Evolutionary conservation across 306 rosid genomes (phyloP), one percentile per base, ranked within the genome.

Genomic region (Mimosa pudica): DNA sequence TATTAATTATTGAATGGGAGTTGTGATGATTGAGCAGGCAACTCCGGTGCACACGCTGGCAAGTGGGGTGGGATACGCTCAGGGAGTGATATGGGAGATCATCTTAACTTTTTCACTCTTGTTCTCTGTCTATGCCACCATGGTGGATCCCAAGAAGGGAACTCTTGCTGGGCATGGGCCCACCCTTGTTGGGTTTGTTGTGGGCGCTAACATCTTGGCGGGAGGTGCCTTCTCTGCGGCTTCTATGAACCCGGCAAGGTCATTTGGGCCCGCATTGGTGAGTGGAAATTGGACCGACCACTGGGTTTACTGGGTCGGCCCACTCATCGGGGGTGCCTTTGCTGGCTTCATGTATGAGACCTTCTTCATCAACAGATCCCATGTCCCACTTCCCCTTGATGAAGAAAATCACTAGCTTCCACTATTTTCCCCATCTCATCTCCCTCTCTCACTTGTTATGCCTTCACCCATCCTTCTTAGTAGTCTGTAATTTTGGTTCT

Each of bases 261-360:
- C 97, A 4, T 94, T 94, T 73, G 98, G 98, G 63, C 97, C 97
- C 10, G 97, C 98, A 54, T 83, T 94, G 89, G 94, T 89, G 4
- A 74, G 86, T 68, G 87, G 97, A 55, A 77, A 87, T 61, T 94
- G 97, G 97, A 92, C 97, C 0, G 89, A 94, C 68, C 93, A 94
- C 18, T 94, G 97, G 98, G 91, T 94, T 57, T 92, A 94, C 73
- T 94, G 98, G 97, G 93, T 91, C 61, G 97, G 98, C 7, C 98
- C 98, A n/a, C 91, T 92, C 10, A 84, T 91, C 47, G 98, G 97
- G 41, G 98, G 97, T 48, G 93, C 88, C 1, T 90, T 94, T 71
- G 98, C 92, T 4, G 97, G 97, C 4, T 91, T 78, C 79, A 73
- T 89, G 48, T 94, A 94, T 24, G 97, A 92, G 55, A 88, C 76